phyloP scores from a whole-genome alignment of 805 yeast species.

The Kluyveromyces lactis region DNA sequence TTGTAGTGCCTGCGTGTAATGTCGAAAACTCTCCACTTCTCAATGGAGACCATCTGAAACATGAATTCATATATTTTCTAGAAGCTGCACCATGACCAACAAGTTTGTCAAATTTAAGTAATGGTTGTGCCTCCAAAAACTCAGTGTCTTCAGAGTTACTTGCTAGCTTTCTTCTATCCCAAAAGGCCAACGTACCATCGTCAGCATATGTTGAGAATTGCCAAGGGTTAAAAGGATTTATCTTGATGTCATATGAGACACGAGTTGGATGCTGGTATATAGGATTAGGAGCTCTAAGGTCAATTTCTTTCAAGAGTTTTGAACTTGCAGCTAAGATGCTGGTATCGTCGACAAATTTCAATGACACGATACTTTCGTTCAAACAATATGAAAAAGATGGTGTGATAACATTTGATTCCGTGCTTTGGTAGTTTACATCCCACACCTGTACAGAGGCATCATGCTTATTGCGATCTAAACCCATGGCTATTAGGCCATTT shows the following conservation, averaged over 20 bases:
- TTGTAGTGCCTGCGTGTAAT: conserved; percentile 65
- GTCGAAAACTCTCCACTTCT: conserved; percentile 70
- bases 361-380: conserved; percentile 66
- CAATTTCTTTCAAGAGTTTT: conserved; percentile 71
- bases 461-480: conserved; percentile 68
- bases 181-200: conserved; percentile 75
- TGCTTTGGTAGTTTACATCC: conserved; percentile 59
- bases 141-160: conserved; percentile 18
- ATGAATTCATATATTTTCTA: conserved; percentile 51
- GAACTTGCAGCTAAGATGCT: conserved; percentile 66
- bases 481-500: conserved; percentile 61
- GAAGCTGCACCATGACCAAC: conserved; percentile 48
- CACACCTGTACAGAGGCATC: conserved; percentile 73
- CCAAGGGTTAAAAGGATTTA: conserved; percentile 60
- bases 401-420: conserved; percentile 42
- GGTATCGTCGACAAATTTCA: conserved; percentile 56
- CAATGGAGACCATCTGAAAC: conserved; percentile 59
- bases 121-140: conserved; percentile 41
- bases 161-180: conserved; percentile 64
- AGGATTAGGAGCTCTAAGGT: conserved; percentile 56
- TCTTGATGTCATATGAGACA: conserved; percentile 56
- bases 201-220: conserved; percentile 71
- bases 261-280: conserved; percentile 68
- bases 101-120: conserved; percentile 51
- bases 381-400: conserved; percentile 53